Base-by-base conservation (phyloP, 257 asterid species). In the Mentha longifolia region DNA sequence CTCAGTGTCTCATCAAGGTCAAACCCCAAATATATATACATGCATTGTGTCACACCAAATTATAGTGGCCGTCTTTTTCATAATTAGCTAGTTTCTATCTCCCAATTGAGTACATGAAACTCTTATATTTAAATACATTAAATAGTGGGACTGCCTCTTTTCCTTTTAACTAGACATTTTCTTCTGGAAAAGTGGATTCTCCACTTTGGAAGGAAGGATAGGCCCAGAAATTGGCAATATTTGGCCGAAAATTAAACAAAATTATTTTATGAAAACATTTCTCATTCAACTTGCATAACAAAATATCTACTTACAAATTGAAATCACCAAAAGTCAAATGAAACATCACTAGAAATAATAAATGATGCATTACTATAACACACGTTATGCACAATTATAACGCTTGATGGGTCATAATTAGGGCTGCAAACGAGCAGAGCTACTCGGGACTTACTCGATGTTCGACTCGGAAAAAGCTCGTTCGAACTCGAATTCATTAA, bases 1-100 rank as follows among this genome's bases (percentile, higher is more conserved):
- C n/a, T 65, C 42, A 16, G 12, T 25, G 19, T 72, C 63, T 54
- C 73, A 41, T 73, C 73, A 79, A 69, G 71, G 79, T 79, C 80
- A 76, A 78, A 62, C 74, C 69, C 25, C 25, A 22, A 0, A 22
- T 22, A 22, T 22, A 22, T 22, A 22, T 22, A n/a, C n/a, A 19
- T 39, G 59, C 76, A 62, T 14, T 57, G 19, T 61, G 15, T 54
- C 71, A 20, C 80, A 73, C 19, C 80, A 67, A 50, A 55, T 54
- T 9, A 54, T 69, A 64, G 55, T 63, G 82, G 60, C 25, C 59
- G 62, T 54, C 74, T 33, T 63, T 47, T 55, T 43, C 60, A 5
- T 35, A 35, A 35, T 52, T 43, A 0, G 25, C 25, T 22, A 61
- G 61, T 17, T 55, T 59, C 80, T 43, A 28, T 59, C 65, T 42